A percentile compares a stretch with the other conserved stretches of the same genome.
Evolutionary conservation across 202 grass and related monocot genomes (phyloP).

Genomic region (Elaeis oleifera): DNA sequence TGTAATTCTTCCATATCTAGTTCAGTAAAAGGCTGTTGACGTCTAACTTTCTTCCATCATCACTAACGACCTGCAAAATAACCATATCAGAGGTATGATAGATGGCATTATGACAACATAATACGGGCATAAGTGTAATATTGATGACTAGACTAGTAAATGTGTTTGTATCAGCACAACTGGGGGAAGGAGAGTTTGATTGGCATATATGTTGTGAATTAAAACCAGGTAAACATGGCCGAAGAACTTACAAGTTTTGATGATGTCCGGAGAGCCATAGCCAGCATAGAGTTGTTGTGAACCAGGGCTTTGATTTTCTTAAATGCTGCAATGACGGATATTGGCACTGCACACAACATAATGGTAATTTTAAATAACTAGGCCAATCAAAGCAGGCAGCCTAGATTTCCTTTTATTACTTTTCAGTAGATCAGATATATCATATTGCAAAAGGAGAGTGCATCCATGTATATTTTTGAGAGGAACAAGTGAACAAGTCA

Average conservation of each 20-base stretch:
- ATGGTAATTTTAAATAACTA: conserved; percentile 10
- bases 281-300: conserved; percentile 70
- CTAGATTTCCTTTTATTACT: background rate
- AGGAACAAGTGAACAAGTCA: too few species aligned
- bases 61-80: conserved; percentile 59
- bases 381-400: background rate
- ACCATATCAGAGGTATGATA: conserved; percentile 18
- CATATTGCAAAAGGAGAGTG: too few species aligned
- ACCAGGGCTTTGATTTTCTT: conserved; percentile 99
- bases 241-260: conserved; percentile 73
- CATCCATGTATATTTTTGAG: too few species aligned
- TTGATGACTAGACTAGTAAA: too few species aligned
- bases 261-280: conserved; percentile 79
- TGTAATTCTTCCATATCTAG: conserved; percentile 89
- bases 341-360: conserved; percentile 66
- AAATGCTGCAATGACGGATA: conserved; percentile 80
- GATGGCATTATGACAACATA: background rate
- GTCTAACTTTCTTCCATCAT: conserved; percentile 87
- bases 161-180: too few species aligned
- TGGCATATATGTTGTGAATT: too few species aligned
- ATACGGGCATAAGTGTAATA: too few species aligned
- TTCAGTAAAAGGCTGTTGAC: conserved; percentile 66
- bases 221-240: too few species aligned
- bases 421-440: too few species aligned
- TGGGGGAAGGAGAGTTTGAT: too few species aligned